A percentile compares a stretch with the other conserved stretches of the same genome.
Conservation (phyloP, 805 yeast genomes). For the Metschnikowia orientalis region DNA sequence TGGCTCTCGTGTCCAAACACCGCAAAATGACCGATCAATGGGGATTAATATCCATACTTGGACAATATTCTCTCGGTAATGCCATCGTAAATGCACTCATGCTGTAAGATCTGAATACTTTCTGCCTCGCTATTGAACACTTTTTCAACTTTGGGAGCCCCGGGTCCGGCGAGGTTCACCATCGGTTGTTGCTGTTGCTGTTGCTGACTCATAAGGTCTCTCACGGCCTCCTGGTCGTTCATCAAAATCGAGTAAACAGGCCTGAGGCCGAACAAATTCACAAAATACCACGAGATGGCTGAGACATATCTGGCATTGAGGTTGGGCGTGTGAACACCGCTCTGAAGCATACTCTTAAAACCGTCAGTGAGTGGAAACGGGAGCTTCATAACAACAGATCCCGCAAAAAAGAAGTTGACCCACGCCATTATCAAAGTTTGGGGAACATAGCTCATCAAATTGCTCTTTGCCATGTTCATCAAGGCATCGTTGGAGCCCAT, state of each 20-base stretch:
- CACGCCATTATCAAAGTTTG: constrained; percentile 95
- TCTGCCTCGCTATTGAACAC: constrained; percentile 69
- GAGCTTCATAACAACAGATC: constrained; percentile 70
- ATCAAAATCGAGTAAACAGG: constrained; percentile 72
- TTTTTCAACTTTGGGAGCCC: constrained; percentile 59
- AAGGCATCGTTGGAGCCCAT: constrained; percentile 68
- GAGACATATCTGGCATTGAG: constrained; percentile 90
- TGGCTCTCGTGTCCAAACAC: no score
- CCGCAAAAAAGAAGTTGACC: constrained; percentile 91
- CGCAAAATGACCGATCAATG: not conserved
- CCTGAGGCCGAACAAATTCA: constrained; percentile 76
- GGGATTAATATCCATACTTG: constrained; percentile 4
- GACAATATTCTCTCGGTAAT: constrained; percentile 35
- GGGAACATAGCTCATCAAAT: constrained; percentile 79
- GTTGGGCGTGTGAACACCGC: constrained; percentile 78
- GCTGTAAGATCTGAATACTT: constrained; percentile 59
- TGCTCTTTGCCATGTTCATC: constrained; percentile 73
- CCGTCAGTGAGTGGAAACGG: constrained; percentile 90
- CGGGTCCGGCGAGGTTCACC: constrained; percentile 46
- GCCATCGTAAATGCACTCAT: constrained; percentile 47
- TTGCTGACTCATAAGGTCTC: constrained; percentile 41
- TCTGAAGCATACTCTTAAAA: constrained; percentile 89
- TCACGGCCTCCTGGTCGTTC: constrained; percentile 46
- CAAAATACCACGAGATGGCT: constrained; percentile 93
- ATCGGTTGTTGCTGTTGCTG: constrained; percentile 36